A percentile compares a stretch with the other conserved stretches of the same genome.
Conservation (phyloP, 2,329 filamentous ascomycete species). For the Leptographium radiaticola region DNA sequence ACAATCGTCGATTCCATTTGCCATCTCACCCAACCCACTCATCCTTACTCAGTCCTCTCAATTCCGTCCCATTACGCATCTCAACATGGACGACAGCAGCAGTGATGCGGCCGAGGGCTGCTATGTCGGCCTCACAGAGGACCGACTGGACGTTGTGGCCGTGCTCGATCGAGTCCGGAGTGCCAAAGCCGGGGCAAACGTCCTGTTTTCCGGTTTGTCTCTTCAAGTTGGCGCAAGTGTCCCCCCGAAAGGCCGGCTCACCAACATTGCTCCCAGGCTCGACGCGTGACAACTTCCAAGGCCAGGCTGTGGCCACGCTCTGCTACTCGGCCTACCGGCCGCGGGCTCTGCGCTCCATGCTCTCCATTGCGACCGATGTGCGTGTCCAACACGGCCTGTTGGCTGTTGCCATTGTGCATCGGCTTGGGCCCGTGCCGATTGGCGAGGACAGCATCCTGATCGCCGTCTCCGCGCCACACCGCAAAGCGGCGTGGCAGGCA, state of each 20-base stretch:
- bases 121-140: constrained; percentile 56
- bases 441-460: constrained; percentile 91
- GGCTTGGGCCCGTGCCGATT: constrained; percentile 73
- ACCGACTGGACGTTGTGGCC: constrained; percentile 40
- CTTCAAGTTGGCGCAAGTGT: neutral
- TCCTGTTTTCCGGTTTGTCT: constrained; percentile 54
- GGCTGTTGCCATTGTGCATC: constrained; percentile 69
- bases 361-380: constrained; percentile 47
- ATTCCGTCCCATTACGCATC: neutral
- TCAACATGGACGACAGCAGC: neutral
- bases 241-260: constrained; percentile 1
- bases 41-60: neutral
- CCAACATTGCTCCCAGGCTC: constrained; percentile 39
- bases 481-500: constrained; percentile 72
- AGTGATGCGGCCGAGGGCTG: constrained; percentile 26
- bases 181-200: constrained; percentile 61
- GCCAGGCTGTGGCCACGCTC: constrained; percentile 59
- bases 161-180: constrained; percentile 57
- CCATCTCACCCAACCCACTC: neutral
- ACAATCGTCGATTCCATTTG: too few species aligned
- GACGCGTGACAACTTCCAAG: constrained; percentile 61
- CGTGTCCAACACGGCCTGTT: constrained; percentile 49
- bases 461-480: constrained; percentile 70
- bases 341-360: constrained; percentile 56
- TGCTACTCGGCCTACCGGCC: constrained; percentile 63